Evolutionary conservation across 2,329 filamentous ascomycete species (phyloP).

Genomic region (Pseudogymnoascus sp.): DNA sequence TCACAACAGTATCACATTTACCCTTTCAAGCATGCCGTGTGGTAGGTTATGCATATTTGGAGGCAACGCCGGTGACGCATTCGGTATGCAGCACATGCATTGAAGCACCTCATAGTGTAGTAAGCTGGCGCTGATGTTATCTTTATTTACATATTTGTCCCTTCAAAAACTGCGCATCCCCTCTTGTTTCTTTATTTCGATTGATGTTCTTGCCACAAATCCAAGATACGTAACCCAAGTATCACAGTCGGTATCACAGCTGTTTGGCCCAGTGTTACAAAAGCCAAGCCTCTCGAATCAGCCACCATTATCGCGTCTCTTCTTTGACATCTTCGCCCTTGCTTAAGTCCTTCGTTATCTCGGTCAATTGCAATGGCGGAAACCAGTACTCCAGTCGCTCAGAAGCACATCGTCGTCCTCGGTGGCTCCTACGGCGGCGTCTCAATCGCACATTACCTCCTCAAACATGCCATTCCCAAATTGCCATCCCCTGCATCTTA

Average conservation of each 20-base stretch:
- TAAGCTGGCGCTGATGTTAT: background rate
- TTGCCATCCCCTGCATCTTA: constrained; percentile 32
- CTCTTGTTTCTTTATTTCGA: background rate
- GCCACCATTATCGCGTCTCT: background rate
- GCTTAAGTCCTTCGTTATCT: background rate
- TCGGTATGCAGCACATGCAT: background rate
- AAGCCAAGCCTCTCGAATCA: background rate
- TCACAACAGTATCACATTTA: background rate
- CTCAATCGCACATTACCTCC: constrained; percentile 45
- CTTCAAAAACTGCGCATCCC: background rate
- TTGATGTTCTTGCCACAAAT: background rate
- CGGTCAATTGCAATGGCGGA: background rate
- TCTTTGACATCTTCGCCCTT: background rate
- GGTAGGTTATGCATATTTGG: background rate
- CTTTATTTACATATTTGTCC: background rate
- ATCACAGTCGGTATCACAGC: background rate
- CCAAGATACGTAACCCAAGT: background rate
- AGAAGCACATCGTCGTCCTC: constrained; percentile 40
- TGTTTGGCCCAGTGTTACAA: background rate
- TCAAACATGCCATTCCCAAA: constrained; percentile 42
- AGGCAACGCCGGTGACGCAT: background rate
- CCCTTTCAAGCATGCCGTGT: background rate
- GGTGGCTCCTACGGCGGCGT: constrained; percentile 48
- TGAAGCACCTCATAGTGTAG: background rate
- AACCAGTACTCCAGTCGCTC: background rate